Base-by-base conservation (phyloP, 2,329 filamentous ascomycete species). In the Thielaviopsis ethacetica region DNA sequence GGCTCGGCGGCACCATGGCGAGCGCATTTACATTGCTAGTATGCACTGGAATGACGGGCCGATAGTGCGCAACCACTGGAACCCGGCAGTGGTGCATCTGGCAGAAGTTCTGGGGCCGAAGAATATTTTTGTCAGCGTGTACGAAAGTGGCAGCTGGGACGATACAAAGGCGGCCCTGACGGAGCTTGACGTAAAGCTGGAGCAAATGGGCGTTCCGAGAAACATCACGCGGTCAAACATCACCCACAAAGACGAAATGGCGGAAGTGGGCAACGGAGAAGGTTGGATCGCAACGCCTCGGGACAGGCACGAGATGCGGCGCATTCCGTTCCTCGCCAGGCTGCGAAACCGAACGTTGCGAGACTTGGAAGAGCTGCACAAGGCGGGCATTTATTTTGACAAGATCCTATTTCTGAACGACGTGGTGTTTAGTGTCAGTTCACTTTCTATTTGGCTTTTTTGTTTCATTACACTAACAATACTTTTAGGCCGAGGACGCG, bases 71-170 rank as follows among this genome's bases (percentile, higher is more conserved):
- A 71, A 72, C 5, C 76, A 83, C 64, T 88, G 85, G 84, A 82
- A 76, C 62, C 69, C 74, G 5, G 81, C 81, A 0, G 71, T 88
- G 2, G 61, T 84, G 6, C 71, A 76, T 1, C 70, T 88, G 21
- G 75, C 78, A 5, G 71, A 76, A 53, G 71, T 73, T 5, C 70
- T 87, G 3, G 84, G 84, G 0, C 70, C 76, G 0, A 73, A 80
- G 2, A 86, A 87, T 66, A 78, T 88, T 1, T 88, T 78, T 66
- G 76, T 89, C 49, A 82, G 79, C 61, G 76, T 88, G 30, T 77
- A 80, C 61, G 85, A 88, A 68, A 84, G 81, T 64, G 84, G 84
- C 5, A 85, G 81, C 66, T 82, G 78, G 71, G 85, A 88, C 66
- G 73, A 82, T 60, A 86, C 80, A 19, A 87, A 87, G 68, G 75